Evolutionary conservation across 2,329 filamentous ascomycete genomes (phyloP).

Genomic region (Emergomyces orientalis): DNA sequence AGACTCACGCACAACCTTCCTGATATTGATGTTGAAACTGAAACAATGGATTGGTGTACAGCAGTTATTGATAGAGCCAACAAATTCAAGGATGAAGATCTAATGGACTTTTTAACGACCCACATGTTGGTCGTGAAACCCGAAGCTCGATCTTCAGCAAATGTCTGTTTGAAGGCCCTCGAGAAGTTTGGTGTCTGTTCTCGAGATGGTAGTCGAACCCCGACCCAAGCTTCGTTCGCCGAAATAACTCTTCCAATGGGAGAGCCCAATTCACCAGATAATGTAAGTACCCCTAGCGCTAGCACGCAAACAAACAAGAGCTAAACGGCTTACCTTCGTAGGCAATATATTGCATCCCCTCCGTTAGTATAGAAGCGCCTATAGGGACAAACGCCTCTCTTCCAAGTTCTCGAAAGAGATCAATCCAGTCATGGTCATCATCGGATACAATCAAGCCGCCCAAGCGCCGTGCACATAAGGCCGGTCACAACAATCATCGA

Average conservation of each 20-base stretch:
- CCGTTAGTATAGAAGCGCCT: not conserved
- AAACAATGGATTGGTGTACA: not conserved
- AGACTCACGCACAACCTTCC: not conserved
- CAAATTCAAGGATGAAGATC: not conserved
- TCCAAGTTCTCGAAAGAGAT: constrained; percentile 1
- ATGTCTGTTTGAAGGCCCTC: not conserved
- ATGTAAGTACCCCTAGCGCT: not conserved
- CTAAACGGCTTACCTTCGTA: not conserved
- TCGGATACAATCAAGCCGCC: not conserved
- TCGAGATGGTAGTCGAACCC: not conserved
- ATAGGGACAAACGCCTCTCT: not conserved
- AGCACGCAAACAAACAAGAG: not conserved
- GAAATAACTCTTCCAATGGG: not conserved
- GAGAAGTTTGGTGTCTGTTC: not conserved
- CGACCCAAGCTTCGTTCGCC: not conserved
- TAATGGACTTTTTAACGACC: not conserved
- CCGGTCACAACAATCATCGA: not conserved
- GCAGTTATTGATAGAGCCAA: not conserved
- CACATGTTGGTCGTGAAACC: constrained; percentile 3
- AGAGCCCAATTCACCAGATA: not conserved
- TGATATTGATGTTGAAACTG: too few species aligned
- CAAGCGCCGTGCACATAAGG: not conserved
- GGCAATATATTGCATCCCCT: not conserved
- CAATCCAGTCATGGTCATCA: not conserved
- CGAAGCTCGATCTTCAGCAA: not conserved